These are phyloP conservation scores for Jaltomata sinuosa DNA, from an alignment of 257 asterid genomes.

Conservation along the genomic window DNA sequence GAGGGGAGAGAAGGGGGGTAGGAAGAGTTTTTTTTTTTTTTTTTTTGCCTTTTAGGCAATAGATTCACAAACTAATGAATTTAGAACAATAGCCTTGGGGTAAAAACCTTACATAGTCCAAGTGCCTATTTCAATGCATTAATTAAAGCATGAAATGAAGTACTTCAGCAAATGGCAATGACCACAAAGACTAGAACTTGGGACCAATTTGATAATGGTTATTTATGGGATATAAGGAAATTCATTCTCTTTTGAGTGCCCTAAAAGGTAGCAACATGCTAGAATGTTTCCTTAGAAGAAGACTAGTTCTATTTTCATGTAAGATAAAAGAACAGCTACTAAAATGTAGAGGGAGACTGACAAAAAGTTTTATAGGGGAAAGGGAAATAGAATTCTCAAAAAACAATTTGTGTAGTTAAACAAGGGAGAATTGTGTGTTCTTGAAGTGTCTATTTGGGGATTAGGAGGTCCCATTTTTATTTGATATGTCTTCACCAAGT, in stretches of 20 bases:
- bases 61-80: background rate
- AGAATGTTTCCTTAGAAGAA: conserved; percentile 6
- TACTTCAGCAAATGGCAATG: background rate
- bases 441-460: background rate
- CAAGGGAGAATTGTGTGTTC: conserved; percentile 10
- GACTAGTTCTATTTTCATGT: background rate
- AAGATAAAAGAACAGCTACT: background rate
- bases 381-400: background rate
- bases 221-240: background rate
- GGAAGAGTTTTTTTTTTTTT: background rate
- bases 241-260: background rate
- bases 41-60: background rate
- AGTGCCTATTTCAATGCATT: background rate
- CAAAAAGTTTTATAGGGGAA: background rate
- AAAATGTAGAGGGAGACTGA: background rate
- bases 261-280: conserved; percentile 8
- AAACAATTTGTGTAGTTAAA: background rate
- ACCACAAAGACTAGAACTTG: background rate
- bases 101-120: background rate
- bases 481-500: background rate
- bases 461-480: conserved; percentile 1
- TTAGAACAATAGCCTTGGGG: background rate
- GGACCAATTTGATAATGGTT: background rate
- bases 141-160: background rate
- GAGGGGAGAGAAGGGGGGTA: accelerated